Base-by-base conservation (phyloP, 2,329 filamentous ascomycete genomes). In the Penicillium sp. region DNA sequence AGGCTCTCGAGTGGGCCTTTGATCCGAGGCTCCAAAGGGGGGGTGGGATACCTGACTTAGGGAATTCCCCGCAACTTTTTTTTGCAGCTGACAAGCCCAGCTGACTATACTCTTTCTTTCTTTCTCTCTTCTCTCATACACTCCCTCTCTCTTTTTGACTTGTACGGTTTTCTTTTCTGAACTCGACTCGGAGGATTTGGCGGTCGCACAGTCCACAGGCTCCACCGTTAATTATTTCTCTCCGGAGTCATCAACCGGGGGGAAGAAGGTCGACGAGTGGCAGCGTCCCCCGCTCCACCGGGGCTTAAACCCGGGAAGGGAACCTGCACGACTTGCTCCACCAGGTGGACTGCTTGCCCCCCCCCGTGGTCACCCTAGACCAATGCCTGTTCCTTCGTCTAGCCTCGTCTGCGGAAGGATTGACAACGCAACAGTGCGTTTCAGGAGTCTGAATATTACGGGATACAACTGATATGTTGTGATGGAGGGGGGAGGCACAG, bases 251-350 rank as follows among this genome's bases (percentile, higher is more conserved):
- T 52, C 19, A 58, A 36, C 55, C 55, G 55, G 55, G 44, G 33
- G 10, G 21, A 10, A 13, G 42, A 13, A 8, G 24, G 7, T 16
- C 8, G 28, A 31, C 39, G 39, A 45, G 28, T 45, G 26, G 42
- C 14, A 45, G 19, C 29, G 8, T 48, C 40, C 40, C n/a, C 43
- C 52, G 48, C 48, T 50, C 39, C 44, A 40, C 28, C 34, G 33
- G 42, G 39, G 34, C 23, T 39, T 39, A 40, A 33, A 28, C 52
- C 56, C 39, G 44, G 50, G 45, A 51, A 54, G 52, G 53, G 56
- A 56, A 51, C 42, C 47, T 59, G 56, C 56, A 56, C 56, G 52
- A 58, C 39, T 50, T n/a, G 13, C 45, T 40, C 51, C 49, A 54
- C 51, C 16, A 7, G 10, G 16, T 50, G 37, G 37, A 40, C 19